phyloP scores from a whole-genome alignment of 257 asterid genomes.

The Petunia secreta region DNA sequence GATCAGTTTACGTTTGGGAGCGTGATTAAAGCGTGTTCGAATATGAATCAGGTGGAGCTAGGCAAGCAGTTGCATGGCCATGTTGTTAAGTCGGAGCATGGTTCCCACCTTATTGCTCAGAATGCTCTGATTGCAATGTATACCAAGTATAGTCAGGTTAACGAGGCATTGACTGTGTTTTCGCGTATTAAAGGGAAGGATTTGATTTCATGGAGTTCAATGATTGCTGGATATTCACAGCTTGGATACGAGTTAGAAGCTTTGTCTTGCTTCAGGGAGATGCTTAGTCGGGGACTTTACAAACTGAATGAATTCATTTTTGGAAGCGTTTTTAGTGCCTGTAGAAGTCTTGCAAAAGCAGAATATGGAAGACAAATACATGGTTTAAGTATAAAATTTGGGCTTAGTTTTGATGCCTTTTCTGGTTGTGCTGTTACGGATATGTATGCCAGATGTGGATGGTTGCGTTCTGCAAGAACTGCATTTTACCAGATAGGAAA shows the following conservation, averaged over 20 bases:
- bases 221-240: conserved; percentile 74
- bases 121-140: conserved; percentile 80
- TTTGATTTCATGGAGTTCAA: conserved; percentile 84
- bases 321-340: conserved; percentile 69
- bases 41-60: conserved; percentile 40
- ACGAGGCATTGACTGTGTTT: conserved; percentile 53
- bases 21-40: conserved; percentile 61
- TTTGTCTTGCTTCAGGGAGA: conserved; percentile 57
- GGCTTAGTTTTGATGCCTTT: conserved; percentile 52
- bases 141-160: conserved; percentile 48
- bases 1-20: conserved; percentile 76
- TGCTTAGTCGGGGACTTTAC: conserved; percentile 51
- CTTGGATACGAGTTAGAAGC: conserved; percentile 68
- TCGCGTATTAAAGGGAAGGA: conserved; percentile 50
- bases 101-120: conserved; percentile 62
- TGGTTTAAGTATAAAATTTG: conserved; percentile 59
- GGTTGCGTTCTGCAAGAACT: conserved; percentile 55
- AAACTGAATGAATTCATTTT: conserved; percentile 64
- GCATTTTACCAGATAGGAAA: conserved; percentile 54
- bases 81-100: conserved; percentile 58
- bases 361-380: conserved; percentile 72
- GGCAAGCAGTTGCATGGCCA: conserved; percentile 70
- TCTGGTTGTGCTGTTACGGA: conserved; percentile 73
- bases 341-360: conserved; percentile 52
- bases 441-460: conserved; percentile 80